Base-by-base conservation (phyloP, 1,284 basidiomycete genomes). In the Puccinia horiana region DNA sequence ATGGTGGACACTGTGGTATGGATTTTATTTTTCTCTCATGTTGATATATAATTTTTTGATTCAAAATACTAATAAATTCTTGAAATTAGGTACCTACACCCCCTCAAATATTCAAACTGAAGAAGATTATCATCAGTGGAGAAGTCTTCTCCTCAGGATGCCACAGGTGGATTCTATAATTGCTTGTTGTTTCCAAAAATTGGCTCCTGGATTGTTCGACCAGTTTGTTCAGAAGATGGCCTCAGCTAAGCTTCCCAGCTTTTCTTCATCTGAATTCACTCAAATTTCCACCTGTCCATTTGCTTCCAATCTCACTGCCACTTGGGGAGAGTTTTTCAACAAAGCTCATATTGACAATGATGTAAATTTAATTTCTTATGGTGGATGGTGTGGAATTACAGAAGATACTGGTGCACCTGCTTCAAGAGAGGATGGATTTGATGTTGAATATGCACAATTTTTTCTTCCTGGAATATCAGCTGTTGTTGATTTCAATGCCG, bases 121-220 rank as follows among this genome's bases (percentile, higher is more conserved):
- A 63, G 58, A 63, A 18, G 58, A 63, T 63, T 63, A 63, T 2
- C n/a, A n/a, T n/a, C n/a, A n/a, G n/a, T n/a, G n/a, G n/a, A n/a
- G n/a, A n/a, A n/a, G n/a, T n/a, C n/a, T n/a, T n/a, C 1, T 35
- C 1, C n/a, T 8, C 4, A 37, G n/a, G 32, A 9, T 63, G 4
- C 58, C 58, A 35, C 26, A 32, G 32, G 58, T 63, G 8, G 58
- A 63, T 1, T 16, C 11, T 2, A 63, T 63, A 5, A 63, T 63
- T 35, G 5, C 58, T 37, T 5, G 4, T 1, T 32, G 16, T 18
- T 63, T 63, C 37, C 29, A 63, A 37, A 26, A 32, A 14, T n/a
- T 58, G 9, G 2, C 56, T 8, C 56, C 56, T 32, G 26, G n/a
- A 1, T 9, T 58, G 8, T 29, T 58, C n/a, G 8, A 29, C 8